Base-by-base conservation (phyloP, 2,329 filamentous ascomycete species). In the Colletotrichum plurivorum region DNA sequence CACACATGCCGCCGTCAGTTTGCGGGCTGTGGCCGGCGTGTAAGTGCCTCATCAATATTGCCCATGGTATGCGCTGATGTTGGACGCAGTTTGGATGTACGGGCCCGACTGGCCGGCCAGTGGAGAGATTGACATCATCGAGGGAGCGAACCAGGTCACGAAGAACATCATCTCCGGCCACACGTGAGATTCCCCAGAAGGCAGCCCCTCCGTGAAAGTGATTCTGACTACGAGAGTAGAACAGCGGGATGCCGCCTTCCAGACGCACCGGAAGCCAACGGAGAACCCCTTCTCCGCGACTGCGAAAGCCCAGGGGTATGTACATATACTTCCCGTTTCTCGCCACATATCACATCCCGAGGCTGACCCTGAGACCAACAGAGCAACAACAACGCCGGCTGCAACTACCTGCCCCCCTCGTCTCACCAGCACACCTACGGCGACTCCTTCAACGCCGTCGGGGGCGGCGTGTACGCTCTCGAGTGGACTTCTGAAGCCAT, bases 1-100 rank as follows among this genome's bases (percentile, higher is more conserved):
- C 84, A 18, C 92, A 94, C 73, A 94, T 94, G 91, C 92, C 93
- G 3, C 85, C 84, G 2, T 89, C 89, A 2, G 83, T 88, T 58
- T 94, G 93, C 72, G 93, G 92, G 22, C 85, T 89, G 22, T 94
- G 92, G 92, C 92, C 92, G 62, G 90, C 92, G 78, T 93, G 86
- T 90, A 81, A 77, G 81, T 79, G 9, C 10, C 43, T 5, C 12
- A 4, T n/a, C 20, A 1, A 22, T 16, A 16, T 3, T 25, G 22
- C 1, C 16, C n/a, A 16, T 20, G 16, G 18, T n/a, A 8, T 51
- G 20, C 4, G 15, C 8, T 27, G 20, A 41, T 9, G 10, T 16
- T n/a, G 13, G 25, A 41, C 22, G 20, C 31, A n/a, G 84, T 87
- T 75, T 88, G 86, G 87, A 77, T 84, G n/a, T 86, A 85, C 60